Evolutionary conservation across 306 rosid genomes (phyloP).

Genomic region (Prunus dulcis): DNA sequence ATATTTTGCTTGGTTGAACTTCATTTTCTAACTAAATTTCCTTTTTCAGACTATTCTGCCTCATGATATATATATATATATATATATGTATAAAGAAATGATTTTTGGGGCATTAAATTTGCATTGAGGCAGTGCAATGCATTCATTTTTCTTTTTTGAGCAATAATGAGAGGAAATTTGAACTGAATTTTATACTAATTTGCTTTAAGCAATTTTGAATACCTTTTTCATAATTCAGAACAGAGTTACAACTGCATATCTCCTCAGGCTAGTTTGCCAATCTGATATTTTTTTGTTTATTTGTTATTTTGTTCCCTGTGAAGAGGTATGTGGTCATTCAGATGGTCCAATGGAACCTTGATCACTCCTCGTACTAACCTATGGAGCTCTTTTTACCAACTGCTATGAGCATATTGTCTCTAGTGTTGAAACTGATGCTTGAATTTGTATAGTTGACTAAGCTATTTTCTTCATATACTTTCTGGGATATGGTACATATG

Average conservation of each 20-base stretch:
- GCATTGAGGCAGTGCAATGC: not conserved
- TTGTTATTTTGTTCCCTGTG: too few relatives aligned
- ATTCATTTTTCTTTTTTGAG: not conserved
- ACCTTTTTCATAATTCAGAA: not conserved
- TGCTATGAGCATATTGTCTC: not conserved
- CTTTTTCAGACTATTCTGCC: not conserved
- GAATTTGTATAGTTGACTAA: not conserved
- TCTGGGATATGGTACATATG: not conserved
- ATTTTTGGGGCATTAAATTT: not conserved
- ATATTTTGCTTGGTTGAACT: conserved; percentile 14
- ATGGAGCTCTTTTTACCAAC: not conserved
- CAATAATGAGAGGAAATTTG: not conserved
- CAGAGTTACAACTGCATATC: not conserved
- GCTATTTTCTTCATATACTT: not conserved
- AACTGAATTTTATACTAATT: not conserved
- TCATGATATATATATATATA: not conserved
- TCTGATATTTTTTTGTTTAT: not conserved
- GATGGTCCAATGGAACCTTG: not conserved
- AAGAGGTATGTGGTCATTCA: not conserved
- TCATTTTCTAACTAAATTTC: not conserved
- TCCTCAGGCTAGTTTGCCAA: not conserved
- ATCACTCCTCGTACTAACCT: not conserved
- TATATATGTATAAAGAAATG: not conserved
- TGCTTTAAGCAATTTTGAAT: not conserved
- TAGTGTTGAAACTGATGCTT: not conserved